Percentiles rank a stretch among this genome's conserved stretches.
Conservation (phyloP, 352 stramenopile species). For the Pythium periplocum region DNA sequence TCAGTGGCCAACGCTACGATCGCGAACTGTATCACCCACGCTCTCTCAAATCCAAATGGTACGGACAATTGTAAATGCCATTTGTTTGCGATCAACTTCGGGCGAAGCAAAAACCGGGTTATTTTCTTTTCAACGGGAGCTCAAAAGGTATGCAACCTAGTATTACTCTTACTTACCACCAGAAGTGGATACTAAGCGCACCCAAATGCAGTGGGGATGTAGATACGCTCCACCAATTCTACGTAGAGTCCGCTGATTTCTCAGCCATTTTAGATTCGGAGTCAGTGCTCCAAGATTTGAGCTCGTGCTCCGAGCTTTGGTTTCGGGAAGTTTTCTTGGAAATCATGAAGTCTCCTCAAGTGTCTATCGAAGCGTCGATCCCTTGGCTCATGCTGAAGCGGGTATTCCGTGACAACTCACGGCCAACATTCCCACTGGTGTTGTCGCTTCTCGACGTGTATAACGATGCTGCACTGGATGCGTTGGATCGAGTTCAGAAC, state of each 20-base stretch:
- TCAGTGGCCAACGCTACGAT: slow-evolving; percentile 27
- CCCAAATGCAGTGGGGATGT: slow-evolving; percentile 42
- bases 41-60: slow-evolving; percentile 50
- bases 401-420: neutral
- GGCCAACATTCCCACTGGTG: neutral
- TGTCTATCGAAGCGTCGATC: slow-evolving; percentile 78
- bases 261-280: slow-evolving; percentile 47
- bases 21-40: slow-evolving; percentile 22
- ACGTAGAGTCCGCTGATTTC: slow-evolving; percentile 41
- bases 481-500: slow-evolving; percentile 48
- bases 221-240: slow-evolving; percentile 50
- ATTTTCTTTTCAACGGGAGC: slow-evolving; percentile 74
- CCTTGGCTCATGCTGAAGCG: slow-evolving; percentile 78
- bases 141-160: slow-evolving; percentile 44
- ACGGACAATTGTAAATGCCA: slow-evolving; percentile 40
- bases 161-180: too few relatives aligned
- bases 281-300: slow-evolving; percentile 35
- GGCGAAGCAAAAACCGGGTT: slow-evolving; percentile 43
- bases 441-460: slow-evolving; percentile 78
- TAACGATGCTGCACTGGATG: slow-evolving; percentile 64
- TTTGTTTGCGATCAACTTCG: slow-evolving; percentile 63
- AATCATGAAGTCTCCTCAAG: slow-evolving; percentile 55
- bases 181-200: too few relatives aligned
- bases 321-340: slow-evolving; percentile 82
- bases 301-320: slow-evolving; percentile 71